These are phyloP conservation scores for Huntiella decipiens DNA, from an alignment of 2,329 filamentous ascomycete species.

Conservation along the genomic window DNA sequence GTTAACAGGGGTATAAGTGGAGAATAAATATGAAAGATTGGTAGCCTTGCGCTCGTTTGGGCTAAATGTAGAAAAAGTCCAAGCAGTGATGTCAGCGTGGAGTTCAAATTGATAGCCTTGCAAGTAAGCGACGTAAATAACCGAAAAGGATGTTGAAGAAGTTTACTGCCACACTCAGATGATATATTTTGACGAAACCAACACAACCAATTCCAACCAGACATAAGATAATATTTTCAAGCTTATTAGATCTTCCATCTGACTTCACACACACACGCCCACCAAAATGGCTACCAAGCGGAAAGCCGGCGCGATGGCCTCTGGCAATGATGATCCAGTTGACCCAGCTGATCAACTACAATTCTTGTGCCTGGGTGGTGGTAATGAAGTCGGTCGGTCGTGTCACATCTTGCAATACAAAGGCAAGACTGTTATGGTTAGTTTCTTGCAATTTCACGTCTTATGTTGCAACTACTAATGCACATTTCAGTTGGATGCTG, in stretches of 20 bases:
- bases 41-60: conserved; percentile 4
- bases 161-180: too few species aligned
- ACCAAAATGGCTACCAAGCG: conserved; percentile 73
- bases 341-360: conserved; percentile 87
- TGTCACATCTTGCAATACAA: conserved; percentile 99
- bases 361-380: conserved; percentile 83
- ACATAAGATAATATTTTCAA: too few species aligned
- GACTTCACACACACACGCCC: neutral
- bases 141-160: too few species aligned
- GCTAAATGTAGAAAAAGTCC: neutral
- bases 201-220: too few species aligned
- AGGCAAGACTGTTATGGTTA: conserved; percentile 95
- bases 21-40: neutral
- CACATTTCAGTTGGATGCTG: conserved; percentile 62
- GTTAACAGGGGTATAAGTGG: conserved; percentile 1
- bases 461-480: conserved; percentile 10
- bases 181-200: too few species aligned
- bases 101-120: conserved; percentile 2
- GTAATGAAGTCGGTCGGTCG: conserved; percentile 90
- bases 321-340: conserved; percentile 55
- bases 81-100: too few species aligned
- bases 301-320: conserved; percentile 35
- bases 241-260: too few species aligned
- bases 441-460: conserved; percentile 3
- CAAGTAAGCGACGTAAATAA: too few species aligned